A percentile compares a stretch with the other conserved stretches of the same genome.
Evolutionary conservation across 257 asterid species (phyloP).

Genomic region (Paraleonurus japonicus): DNA sequence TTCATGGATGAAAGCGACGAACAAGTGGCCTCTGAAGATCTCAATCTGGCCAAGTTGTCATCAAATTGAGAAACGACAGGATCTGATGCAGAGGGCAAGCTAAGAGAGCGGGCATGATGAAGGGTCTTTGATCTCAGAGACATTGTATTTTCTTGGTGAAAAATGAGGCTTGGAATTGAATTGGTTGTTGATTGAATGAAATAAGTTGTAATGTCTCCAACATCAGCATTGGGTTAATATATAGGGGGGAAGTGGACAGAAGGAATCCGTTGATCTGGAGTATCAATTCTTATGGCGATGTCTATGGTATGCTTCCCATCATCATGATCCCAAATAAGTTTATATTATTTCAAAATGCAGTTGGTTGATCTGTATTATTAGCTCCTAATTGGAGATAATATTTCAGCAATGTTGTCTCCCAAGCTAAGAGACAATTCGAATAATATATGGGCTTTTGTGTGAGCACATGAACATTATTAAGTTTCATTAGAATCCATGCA

Average conservation of each 20-base stretch:
- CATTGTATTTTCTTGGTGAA: slow-evolving; percentile 23
- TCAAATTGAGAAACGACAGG: slow-evolving; percentile 33
- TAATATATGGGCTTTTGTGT: not conserved
- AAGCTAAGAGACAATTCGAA: slow-evolving; percentile 14
- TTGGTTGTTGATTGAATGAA: not conserved
- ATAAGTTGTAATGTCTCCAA: slow-evolving; percentile 15
- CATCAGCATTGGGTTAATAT: not conserved
- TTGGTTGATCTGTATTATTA: not conserved
- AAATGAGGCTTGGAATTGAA: not conserved
- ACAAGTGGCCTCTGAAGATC: slow-evolving; percentile 27
- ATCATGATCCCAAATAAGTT: not conserved
- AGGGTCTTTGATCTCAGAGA: slow-evolving; percentile 40
- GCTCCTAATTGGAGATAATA: not conserved
- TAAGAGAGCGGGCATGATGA: slow-evolving; percentile 43
- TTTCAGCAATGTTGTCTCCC: not conserved
- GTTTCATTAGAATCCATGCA: not conserved
- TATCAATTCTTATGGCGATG: slow-evolving; percentile 10
- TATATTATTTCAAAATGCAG: not conserved
- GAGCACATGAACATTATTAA: slow-evolving; percentile 26
- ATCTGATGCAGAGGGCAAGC: slow-evolving; percentile 39
- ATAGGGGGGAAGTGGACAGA: slow-evolving; percentile 15
- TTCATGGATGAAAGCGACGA: slow-evolving; percentile 30
- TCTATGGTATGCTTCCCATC: slow-evolving; percentile 23
- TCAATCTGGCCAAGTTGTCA: slow-evolving; percentile 25
- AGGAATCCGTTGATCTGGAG: slow-evolving; percentile 29